phyloP scores from a whole-genome alignment of 2,329 filamentous ascomycete species.

The Boeremia lycopersici region DNA sequence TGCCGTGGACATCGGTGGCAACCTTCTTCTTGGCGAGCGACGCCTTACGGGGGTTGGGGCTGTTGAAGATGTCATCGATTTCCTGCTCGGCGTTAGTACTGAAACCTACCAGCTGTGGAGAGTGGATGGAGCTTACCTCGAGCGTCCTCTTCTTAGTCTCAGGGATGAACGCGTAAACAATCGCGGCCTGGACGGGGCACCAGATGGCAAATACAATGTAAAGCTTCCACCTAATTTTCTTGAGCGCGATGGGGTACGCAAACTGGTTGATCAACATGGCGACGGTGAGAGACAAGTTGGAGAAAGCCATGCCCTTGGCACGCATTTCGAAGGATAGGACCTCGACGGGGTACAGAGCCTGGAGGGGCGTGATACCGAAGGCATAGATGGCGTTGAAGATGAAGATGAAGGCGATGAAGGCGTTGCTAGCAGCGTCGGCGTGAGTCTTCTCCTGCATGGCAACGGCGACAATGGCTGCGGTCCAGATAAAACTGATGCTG shows the following conservation, averaged over 20 bases:
- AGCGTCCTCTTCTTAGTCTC: constrained; percentile 39
- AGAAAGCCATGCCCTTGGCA: constrained; percentile 57
- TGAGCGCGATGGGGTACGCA: constrained; percentile 33
- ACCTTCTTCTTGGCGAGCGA: constrained; percentile 35
- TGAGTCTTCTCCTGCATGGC: constrained; percentile 21
- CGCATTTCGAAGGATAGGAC: constrained; percentile 55
- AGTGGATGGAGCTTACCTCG: constrained; percentile 8
- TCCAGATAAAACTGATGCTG: constrained; percentile 33
- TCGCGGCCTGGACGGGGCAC: constrained; percentile 24
- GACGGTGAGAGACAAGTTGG: constrained; percentile 46
- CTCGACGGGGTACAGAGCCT: constrained; percentile 57
- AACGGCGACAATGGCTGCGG: constrained; percentile 29
- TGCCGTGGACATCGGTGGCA: constrained; percentile 23
- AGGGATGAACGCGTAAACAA: constrained; percentile 31
- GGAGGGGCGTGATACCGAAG: constrained; percentile 53
- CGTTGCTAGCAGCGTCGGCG: constrained; percentile 27
- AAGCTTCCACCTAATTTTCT: constrained; percentile 30
- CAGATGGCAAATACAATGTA: constrained; percentile 36
- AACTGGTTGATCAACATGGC: constrained; percentile 40
- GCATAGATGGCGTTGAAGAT: constrained; percentile 51
- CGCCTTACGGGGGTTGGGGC: constrained; percentile 28
- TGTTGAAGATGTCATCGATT: constrained; percentile 33
- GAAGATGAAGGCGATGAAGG: constrained; percentile 50
- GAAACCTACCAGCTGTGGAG: neutral
- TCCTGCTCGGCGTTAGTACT: constrained; percentile 9